These are phyloP conservation scores for Pezicula neosporulosa DNA, from an alignment of 2,329 filamentous ascomycete genomes.

Conservation along the genomic window DNA sequence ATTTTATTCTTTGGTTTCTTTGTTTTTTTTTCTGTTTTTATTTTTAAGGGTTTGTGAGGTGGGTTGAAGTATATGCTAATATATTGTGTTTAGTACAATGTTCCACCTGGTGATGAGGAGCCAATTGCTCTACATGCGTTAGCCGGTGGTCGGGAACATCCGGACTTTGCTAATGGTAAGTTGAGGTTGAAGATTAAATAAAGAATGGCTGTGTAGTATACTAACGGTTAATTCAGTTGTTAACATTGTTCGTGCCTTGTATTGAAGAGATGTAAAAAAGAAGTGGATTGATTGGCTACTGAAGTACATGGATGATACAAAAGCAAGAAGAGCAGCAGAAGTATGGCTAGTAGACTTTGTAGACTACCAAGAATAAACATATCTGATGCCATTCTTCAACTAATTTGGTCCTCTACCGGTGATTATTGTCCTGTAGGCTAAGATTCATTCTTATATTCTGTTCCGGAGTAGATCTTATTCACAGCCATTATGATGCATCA, in stretches of 20 bases:
- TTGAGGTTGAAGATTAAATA: not conserved
- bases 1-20: conserved; percentile 36
- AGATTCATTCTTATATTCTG: too few relatives aligned
- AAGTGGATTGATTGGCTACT: too few relatives aligned
- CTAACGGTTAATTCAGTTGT: conserved; percentile 9
- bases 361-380: too few relatives aligned
- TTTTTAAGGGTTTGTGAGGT: not conserved
- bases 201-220: not conserved
- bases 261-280: conserved; percentile 5
- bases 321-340: too few relatives aligned
- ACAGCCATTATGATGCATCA: too few relatives aligned
- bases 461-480: too few relatives aligned
- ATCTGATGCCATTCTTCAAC: too few relatives aligned
- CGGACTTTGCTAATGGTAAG: conserved; percentile 14
- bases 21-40: conserved; percentile 22
- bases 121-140: conserved; percentile 15
- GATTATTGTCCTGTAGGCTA: too few relatives aligned
- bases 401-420: too few relatives aligned
- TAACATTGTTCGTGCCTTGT: conserved; percentile 13
- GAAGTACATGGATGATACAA: too few relatives aligned
- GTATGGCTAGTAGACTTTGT: too few relatives aligned
- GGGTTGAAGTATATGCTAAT: not conserved
- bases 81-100: conserved; percentile 9
- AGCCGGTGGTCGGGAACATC: conserved; percentile 14
- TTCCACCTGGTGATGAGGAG: conserved; percentile 15